Percentiles rank a stretch among this genome's conserved stretches.
These are phyloP conservation scores for Microcyclosporella mali DNA, from an alignment of 2,329 filamentous ascomycete genomes.

Conservation along the genomic window DNA sequence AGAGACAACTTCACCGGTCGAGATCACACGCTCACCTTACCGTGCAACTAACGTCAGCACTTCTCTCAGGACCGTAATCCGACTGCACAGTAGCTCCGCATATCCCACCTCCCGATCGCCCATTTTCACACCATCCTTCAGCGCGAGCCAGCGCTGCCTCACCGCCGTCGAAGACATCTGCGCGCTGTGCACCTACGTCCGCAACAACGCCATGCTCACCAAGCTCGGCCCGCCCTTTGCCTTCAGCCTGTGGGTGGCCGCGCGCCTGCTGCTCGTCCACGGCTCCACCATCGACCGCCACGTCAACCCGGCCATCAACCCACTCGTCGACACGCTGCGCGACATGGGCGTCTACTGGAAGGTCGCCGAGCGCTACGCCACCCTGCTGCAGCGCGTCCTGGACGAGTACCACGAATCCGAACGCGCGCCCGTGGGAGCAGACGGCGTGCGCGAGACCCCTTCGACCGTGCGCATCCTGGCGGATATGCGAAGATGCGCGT, in stretches of 20 bases:
- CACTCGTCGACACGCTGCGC: conserved; percentile 74
- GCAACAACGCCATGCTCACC: conserved; percentile 64
- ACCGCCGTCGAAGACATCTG: conserved; percentile 77
- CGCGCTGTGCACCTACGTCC: conserved; percentile 70
- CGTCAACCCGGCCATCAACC: conserved; percentile 69
- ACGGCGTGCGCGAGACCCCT: conserved; percentile 68
- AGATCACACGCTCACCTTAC: background rate
- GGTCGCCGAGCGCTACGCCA: conserved; percentile 75
- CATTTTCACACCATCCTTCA: conserved; percentile 84
- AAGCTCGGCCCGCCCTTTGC: conserved; percentile 86
- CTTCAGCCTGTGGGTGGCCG: conserved; percentile 87
- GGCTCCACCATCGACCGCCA: conserved; percentile 83
- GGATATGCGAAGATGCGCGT: conserved; percentile 86
- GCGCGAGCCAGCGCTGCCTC: conserved; percentile 75
- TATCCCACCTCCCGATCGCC: conserved; percentile 84
- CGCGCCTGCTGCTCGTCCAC: conserved; percentile 79
- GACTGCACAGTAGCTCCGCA: conserved; percentile 83
- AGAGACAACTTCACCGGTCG: conserved; percentile 9
- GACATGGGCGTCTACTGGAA: conserved; percentile 81
- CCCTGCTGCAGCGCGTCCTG: conserved; percentile 72
- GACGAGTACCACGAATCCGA: conserved; percentile 80
- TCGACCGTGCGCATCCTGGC: conserved; percentile 80
- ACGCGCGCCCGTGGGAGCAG: conserved; percentile 47
- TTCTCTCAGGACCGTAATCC: conserved; percentile 62
- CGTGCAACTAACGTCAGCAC: conserved; percentile 20